A percentile compares a stretch with the other conserved stretches of the same genome.
These are phyloP conservation scores for Sporothrix luriei DNA, from an alignment of 2,329 filamentous ascomycete genomes.

Conservation along the genomic window DNA sequence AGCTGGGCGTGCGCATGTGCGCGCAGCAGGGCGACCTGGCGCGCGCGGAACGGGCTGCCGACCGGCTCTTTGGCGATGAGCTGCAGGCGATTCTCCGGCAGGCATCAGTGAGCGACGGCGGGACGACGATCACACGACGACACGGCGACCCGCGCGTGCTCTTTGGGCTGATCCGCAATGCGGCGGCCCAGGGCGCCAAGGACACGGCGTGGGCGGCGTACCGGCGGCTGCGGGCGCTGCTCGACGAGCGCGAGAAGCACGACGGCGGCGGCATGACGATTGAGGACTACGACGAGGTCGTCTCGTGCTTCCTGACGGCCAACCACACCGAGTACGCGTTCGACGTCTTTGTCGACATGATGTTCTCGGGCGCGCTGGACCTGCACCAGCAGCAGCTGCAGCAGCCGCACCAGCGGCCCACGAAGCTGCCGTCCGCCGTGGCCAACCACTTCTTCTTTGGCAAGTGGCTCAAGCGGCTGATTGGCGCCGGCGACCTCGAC, in stretches of 20 bases:
- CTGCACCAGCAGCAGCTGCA: conserved; percentile 45
- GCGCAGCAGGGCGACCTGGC: conserved; percentile 60
- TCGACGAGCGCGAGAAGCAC: conserved; percentile 50
- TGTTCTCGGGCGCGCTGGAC: conserved; percentile 63
- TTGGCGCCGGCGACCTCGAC: conserved; percentile 70
- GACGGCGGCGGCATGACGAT: conserved; percentile 56
- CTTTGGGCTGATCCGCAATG: conserved; percentile 33
- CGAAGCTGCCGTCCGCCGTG: conserved; percentile 51
- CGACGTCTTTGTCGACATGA: conserved; percentile 85
- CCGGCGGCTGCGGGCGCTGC: conserved; percentile 61
- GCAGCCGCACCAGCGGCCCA: background rate
- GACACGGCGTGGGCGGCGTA: conserved; percentile 70
- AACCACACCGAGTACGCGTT: conserved; percentile 68
- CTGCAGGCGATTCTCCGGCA: conserved; percentile 49
- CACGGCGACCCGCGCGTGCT: conserved; percentile 33
- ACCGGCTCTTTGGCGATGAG: conserved; percentile 42
- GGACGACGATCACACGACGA: background rate
- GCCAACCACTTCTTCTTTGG: conserved; percentile 81
- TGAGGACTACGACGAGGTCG: conserved; percentile 74
- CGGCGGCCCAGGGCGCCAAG: conserved; percentile 43
- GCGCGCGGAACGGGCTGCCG: conserved; percentile 59
- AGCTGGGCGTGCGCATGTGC: conserved; percentile 67
- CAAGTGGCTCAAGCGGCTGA: conserved; percentile 84
- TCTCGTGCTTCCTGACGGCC: conserved; percentile 68
- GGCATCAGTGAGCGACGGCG: background rate